Evolutionary conservation across 2,329 filamentous ascomycete species (phyloP), one percentile per base, ranked within the genome.

Genomic region (Nigrospora oryzae): DNA sequence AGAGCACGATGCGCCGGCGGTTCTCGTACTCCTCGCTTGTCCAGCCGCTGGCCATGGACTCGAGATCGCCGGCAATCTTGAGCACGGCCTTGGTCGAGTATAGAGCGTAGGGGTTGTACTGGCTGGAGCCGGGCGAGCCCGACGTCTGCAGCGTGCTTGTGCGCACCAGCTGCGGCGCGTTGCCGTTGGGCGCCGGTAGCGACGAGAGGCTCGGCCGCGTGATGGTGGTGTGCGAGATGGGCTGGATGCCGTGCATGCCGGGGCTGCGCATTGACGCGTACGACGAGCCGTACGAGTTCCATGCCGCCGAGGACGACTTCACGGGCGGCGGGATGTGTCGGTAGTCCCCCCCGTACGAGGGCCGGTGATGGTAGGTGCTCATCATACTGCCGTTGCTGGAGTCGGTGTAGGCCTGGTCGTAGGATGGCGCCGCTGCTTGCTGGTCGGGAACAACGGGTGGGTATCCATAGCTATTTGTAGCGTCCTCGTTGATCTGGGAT

Each of bases 21-120:
- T 81, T 81, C 34, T 83, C 77, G 67, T 81, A 83, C 63, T 98
- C 93, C 50, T 95, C 89, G 28, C 75, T 67, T 1, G 80, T 84
- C 93, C 93, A 98, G 49, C 82, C 77, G 50, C 85, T 77, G 0
- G 82, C 81, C 91, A 97, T 96, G 8, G 74, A 70, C 42, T 89
- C 82, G 40, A 98, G 75, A 56, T 96, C 87, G 16, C 90, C 90
- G 44, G 85, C 79, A 48, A 97, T 84, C 58, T 93, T 89, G 30
- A 97, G 71, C 15, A 84, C 72, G 0, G 90, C 93, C 68, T 95
- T 96, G 58, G 81, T 79, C 14, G 88, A 83, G 59, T 90, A 91
- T 53, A 91, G 77, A 4, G 83, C 78, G 59, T 95, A 90, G 0
- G 85, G 84, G 54, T 89, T 88, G 65, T 89, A 39, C 31, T 55